Evolutionary conservation across 1,284 basidiomycete species (phyloP).

Genomic region (Mycosarcoma maydis): DNA sequence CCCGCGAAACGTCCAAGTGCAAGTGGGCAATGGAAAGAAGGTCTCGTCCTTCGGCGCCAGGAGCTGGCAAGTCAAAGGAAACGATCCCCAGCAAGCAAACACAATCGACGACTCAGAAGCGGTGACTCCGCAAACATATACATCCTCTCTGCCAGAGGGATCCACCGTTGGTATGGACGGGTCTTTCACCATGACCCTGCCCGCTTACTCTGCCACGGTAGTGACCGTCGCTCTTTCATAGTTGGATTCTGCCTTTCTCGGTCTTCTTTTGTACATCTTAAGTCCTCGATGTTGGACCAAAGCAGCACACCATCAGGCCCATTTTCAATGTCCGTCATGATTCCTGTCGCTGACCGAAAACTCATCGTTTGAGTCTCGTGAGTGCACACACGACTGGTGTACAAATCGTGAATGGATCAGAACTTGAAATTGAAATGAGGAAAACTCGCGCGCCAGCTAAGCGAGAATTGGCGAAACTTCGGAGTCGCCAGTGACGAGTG

Average conservation of each 20-base stretch:
- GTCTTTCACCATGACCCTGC: slow-evolving; percentile 15
- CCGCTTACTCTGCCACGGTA: slow-evolving; percentile 22
- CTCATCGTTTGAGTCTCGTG: too few species aligned
- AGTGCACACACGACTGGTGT: too few species aligned
- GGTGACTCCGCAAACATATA: slow-evolving; percentile 11
- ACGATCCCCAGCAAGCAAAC: slow-evolving; percentile 31
- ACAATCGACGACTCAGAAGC: slow-evolving; percentile 22
- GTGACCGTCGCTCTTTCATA: slow-evolving; percentile 16
- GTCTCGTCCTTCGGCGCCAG: slow-evolving; percentile 10
- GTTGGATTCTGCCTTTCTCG: neutral
- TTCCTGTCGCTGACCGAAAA: too few species aligned
- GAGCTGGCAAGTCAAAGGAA: slow-evolving; percentile 36
- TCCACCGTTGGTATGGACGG: slow-evolving; percentile 10
- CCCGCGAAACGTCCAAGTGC: slow-evolving; percentile 11
- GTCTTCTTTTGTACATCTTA: too few species aligned
- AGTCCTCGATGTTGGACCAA: too few species aligned
- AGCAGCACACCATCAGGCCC: too few species aligned
- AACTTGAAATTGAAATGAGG: too few species aligned
- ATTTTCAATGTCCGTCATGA: too few species aligned
- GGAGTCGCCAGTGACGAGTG: too few species aligned
- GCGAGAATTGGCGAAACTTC: too few species aligned
- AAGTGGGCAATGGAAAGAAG: slow-evolving; percentile 18
- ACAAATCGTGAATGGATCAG: too few species aligned
- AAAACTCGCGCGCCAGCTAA: too few species aligned
- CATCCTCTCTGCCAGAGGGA: slow-evolving; percentile 13